These are phyloP conservation scores for Claviceps monticola DNA, from an alignment of 2,329 filamentous ascomycete species.

Conservation along the genomic window DNA sequence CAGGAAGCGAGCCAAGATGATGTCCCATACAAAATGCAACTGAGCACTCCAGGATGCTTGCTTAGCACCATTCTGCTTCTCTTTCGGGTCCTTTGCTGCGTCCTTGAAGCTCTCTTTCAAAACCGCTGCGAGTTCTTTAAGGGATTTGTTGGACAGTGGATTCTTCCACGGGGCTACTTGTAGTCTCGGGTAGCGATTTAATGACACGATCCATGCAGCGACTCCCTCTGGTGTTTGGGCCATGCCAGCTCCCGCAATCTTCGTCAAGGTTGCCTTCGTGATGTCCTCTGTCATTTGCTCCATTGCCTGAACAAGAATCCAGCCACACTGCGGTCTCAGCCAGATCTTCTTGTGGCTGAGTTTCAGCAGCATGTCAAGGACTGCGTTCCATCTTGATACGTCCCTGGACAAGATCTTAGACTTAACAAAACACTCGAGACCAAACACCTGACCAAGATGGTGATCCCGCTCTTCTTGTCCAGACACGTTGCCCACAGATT, in stretches of 20 bases:
- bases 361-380: conserved; percentile 61
- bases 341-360: conserved; percentile 73
- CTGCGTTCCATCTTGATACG: conserved; percentile 44
- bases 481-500: conserved; percentile 36
- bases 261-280: conserved; percentile 47
- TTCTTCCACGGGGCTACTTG: conserved; percentile 63
- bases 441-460: conserved; percentile 75
- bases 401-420: conserved; percentile 56
- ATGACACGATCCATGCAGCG: conserved; percentile 69
- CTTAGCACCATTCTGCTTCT: conserved; percentile 32
- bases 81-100: conserved; percentile 30
- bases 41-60: conserved; percentile 68
- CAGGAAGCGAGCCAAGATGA: conserved; percentile 49
- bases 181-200: conserved; percentile 48
- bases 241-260: conserved; percentile 49
- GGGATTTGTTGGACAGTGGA: conserved; percentile 56
- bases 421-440: conserved; percentile 72
- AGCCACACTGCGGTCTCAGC: conserved; percentile 79
- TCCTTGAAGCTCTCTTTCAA: conserved; percentile 60
- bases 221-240: conserved; percentile 78
- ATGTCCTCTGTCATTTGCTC: conserved; percentile 45
- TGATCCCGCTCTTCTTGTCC: conserved; percentile 75
- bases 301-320: conserved; percentile 62
- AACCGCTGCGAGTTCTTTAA: conserved; percentile 56
- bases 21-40: conserved; percentile 77